A percentile compares a stretch with the other conserved stretches of the same genome.
phyloP scores from a whole-genome alignment of 768 basidiomycete species.

The Boletus sp. region DNA sequence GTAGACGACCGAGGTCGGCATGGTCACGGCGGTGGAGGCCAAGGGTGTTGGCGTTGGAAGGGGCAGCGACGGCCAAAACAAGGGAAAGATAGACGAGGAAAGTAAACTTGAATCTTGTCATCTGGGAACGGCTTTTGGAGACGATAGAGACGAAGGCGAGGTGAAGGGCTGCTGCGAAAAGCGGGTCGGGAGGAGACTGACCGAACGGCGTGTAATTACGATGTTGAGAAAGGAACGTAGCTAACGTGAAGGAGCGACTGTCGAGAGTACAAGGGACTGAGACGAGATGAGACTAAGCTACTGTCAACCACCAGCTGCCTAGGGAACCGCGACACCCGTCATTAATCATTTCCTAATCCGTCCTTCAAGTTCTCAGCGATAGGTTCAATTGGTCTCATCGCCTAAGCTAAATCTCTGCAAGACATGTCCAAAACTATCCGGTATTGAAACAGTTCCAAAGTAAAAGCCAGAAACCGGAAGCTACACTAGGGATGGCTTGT shows the following conservation, averaged over 20 bases:
- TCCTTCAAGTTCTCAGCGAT: not conserved
- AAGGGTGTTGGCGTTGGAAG: constrained; percentile 45
- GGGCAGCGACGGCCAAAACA: constrained; percentile 45
- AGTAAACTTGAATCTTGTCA: constrained; percentile 56
- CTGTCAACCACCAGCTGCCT: constrained; percentile 21
- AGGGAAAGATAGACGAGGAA: constrained; percentile 61
- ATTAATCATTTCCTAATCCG: constrained; percentile 21
- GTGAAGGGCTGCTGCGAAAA: not conserved
- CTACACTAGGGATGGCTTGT: constrained; percentile 56
- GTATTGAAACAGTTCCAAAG: not conserved
- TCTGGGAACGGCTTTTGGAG: constrained; percentile 29
- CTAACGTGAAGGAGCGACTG: constrained; percentile 17
- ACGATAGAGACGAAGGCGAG: not conserved
- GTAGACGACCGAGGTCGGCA: constrained; percentile 55
- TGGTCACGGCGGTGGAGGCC: constrained; percentile 51
- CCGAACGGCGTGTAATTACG: not conserved
- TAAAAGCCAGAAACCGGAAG: not conserved
- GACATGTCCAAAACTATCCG: constrained; percentile 2
- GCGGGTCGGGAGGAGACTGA: too few species aligned
- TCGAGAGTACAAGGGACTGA: not conserved
- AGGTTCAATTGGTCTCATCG: not conserved
- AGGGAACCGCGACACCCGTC: constrained; percentile 2
- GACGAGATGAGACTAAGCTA: not conserved
- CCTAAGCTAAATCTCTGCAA: constrained; percentile 4
- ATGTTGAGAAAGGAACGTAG: constrained; percentile 13